These are phyloP conservation scores for Acacia acuminata DNA, from an alignment of 306 rosid genomes.

Conservation along the genomic window DNA sequence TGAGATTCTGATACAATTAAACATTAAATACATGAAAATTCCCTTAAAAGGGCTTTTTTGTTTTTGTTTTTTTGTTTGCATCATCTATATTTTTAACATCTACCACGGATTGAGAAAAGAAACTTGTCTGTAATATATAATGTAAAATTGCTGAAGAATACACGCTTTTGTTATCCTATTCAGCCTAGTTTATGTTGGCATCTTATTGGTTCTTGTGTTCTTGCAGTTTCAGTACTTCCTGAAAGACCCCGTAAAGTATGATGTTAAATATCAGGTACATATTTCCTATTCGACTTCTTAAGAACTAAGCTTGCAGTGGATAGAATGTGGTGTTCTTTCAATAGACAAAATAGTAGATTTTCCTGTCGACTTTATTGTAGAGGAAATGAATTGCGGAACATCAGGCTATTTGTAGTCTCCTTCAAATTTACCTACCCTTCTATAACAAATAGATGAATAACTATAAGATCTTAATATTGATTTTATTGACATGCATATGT, in stretches of 20 bases:
- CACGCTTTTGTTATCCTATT: not conserved
- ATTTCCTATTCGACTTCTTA: not conserved
- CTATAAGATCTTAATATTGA: not conserved
- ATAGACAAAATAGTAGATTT: too few species aligned
- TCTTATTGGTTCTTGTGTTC: conserved; percentile 20
- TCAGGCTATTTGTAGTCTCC: not conserved
- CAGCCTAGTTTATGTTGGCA: not conserved
- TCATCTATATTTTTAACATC: not conserved
- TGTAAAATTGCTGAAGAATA: not conserved
- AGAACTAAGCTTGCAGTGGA: not conserved
- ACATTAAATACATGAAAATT: not conserved
- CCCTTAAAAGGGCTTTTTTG: too few species aligned
- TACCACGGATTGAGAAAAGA: not conserved
- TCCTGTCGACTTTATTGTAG: not conserved
- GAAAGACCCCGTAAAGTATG: conserved; percentile 54
- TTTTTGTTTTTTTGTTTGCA: not conserved
- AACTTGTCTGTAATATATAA: not conserved
- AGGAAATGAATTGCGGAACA: not conserved
- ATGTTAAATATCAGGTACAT: conserved; percentile 56
- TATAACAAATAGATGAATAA: not conserved
- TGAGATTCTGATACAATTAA: not conserved
- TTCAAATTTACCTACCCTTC: not conserved
- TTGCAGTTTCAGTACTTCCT: conserved; percentile 55
- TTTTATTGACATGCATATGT: not conserved
- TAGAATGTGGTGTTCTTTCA: not conserved